Evolutionary conservation across 441 rosid genomes (phyloP).

Genomic region (Kokia cookei): DNA sequence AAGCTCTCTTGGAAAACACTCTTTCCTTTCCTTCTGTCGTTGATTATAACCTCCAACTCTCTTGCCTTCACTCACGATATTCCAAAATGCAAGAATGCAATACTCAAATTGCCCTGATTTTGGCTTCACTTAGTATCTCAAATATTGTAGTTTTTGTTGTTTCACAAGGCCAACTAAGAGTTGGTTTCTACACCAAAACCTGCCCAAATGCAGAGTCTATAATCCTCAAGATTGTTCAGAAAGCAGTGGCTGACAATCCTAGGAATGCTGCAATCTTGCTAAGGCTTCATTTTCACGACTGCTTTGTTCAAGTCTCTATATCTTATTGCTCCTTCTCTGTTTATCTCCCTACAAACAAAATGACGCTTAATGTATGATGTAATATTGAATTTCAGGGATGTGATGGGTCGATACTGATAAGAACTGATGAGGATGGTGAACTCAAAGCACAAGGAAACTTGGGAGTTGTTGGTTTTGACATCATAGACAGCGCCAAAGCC

Average conservation of each 20-base stretch:
- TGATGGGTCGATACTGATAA: constrained; percentile 68
- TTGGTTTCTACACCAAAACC: constrained; percentile 41
- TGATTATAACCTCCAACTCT: background rate
- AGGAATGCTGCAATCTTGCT: constrained; percentile 47
- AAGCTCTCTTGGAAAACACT: background rate
- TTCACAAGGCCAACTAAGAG: constrained; percentile 24
- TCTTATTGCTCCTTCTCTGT: background rate
- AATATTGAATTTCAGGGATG: constrained; percentile 45
- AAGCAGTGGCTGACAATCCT: constrained; percentile 23
- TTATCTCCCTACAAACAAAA: background rate
- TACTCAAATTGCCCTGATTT: background rate
- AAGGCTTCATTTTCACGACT: constrained; percentile 75
- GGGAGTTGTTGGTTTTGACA: constrained; percentile 47
- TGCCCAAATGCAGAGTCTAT: constrained; percentile 56
- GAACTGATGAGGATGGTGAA: constrained; percentile 35
- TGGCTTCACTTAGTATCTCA: background rate
- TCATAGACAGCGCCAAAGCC: constrained; percentile 47
- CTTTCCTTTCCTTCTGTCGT: background rate
- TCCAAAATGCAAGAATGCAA: background rate
- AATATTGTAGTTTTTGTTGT: constrained; percentile 1
- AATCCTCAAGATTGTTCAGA: constrained; percentile 29
- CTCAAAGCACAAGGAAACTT: constrained; percentile 30
- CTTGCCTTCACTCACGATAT: background rate
- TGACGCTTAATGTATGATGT: background rate
- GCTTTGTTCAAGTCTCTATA: constrained; percentile 61